A percentile compares a stretch with the other conserved stretches of the same genome.
Evolutionary conservation across 371 early-diverging fungal genomes (phyloP).

Genomic region (Mortierella sp.): DNA sequence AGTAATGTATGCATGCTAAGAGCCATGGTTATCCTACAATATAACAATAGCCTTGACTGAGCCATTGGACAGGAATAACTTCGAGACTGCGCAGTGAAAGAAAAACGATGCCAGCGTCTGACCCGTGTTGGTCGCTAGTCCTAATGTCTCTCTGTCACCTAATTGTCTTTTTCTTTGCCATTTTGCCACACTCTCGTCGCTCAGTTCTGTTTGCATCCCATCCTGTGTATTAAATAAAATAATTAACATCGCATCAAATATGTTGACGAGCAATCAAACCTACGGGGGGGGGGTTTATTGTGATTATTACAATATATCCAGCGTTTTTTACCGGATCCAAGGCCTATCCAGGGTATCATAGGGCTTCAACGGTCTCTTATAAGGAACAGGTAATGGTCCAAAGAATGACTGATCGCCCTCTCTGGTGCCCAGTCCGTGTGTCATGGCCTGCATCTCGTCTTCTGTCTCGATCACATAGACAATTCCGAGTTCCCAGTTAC

Average conservation of each 20-base stretch:
- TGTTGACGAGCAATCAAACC: too few relatives aligned
- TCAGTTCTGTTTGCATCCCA: too few relatives aligned
- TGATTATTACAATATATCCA: background rate
- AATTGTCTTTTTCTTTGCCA: too few relatives aligned
- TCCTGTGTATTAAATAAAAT: too few relatives aligned
- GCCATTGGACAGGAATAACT: background rate
- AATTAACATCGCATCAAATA: too few relatives aligned
- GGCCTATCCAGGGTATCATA: slow-evolving; percentile 25
- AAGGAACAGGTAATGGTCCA: slow-evolving; percentile 46
- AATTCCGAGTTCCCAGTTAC: slow-evolving; percentile 48
- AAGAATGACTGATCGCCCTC: slow-evolving; percentile 27
- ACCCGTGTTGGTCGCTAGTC: too few relatives aligned
- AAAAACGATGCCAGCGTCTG: too few relatives aligned
- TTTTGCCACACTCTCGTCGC: too few relatives aligned
- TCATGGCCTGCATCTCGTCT: slow-evolving; percentile 30
- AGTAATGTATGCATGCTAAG: too few relatives aligned
- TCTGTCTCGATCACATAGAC: slow-evolving; percentile 33
- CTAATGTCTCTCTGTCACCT: too few relatives aligned
- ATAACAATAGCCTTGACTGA: background rate
- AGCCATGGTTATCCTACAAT: background rate
- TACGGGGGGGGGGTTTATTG: too few relatives aligned
- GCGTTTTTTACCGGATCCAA: slow-evolving; percentile 21
- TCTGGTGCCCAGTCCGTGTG: background rate
- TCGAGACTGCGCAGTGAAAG: slow-evolving; percentile 3
- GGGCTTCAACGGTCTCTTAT: slow-evolving; percentile 29